phyloP scores from a whole-genome alignment of 371 early-diverging fungal species.

The Vairimorpha apis region DNA sequence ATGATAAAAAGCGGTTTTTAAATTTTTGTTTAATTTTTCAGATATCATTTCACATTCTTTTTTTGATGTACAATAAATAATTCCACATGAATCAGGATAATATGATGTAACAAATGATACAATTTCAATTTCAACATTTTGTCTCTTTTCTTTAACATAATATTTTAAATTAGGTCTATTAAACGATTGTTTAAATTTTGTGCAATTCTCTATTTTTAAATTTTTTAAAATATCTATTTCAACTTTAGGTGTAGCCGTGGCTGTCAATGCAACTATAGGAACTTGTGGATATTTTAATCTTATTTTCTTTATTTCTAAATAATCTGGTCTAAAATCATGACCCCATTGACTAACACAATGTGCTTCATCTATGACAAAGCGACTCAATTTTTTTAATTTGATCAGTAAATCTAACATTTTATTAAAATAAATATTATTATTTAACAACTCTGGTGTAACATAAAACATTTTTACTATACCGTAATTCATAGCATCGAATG shows the following conservation, averaged over 20 bases:
- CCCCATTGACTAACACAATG: slow-evolving; percentile 96
- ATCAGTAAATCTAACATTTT: slow-evolving; percentile 64
- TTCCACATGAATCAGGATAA: slow-evolving; percentile 74
- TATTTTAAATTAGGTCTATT: slow-evolving; percentile 65
- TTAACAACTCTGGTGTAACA: slow-evolving; percentile 86
- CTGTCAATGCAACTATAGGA: slow-evolving; percentile 93
- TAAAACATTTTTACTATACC: slow-evolving; percentile 70
- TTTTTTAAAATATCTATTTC: slow-evolving; percentile 65
- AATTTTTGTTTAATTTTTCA: slow-evolving; percentile 65
- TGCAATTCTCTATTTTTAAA: slow-evolving; percentile 42
- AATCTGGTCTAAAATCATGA: slow-evolving; percentile 73
- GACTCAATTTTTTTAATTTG: slow-evolving; percentile 33
- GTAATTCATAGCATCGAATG: slow-evolving; percentile 65
- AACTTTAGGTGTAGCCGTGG: slow-evolving; percentile 85
- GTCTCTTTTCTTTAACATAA: slow-evolving; percentile 68
- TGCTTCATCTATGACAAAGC: slow-evolving; percentile 94
- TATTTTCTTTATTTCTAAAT: slow-evolving; percentile 53
- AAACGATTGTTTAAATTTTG: slow-evolving; percentile 66
- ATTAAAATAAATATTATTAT: slow-evolving; percentile 68
- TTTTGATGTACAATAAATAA: slow-evolving; percentile 85
- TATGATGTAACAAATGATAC: slow-evolving; percentile 68
- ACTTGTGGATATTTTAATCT: slow-evolving; percentile 71
- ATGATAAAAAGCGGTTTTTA: slow-evolving; percentile 75
- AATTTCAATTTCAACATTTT: slow-evolving; percentile 68
- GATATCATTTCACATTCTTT: slow-evolving; percentile 79